phyloP scores from a whole-genome alignment of 495 filamentous ascomycete genomes.

The Arthonia radiata region DNA sequence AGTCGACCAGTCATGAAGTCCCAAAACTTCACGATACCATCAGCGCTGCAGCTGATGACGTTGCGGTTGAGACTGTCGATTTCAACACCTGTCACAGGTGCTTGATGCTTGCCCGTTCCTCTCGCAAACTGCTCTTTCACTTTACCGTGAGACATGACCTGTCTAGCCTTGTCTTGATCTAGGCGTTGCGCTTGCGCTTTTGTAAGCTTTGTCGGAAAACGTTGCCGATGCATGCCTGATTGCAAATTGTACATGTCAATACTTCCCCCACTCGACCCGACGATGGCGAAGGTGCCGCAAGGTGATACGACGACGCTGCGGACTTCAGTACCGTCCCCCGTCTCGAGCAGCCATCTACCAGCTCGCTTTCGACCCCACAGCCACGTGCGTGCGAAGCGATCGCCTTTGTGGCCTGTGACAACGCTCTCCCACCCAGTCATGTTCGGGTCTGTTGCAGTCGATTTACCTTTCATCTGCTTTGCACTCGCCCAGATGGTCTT shows the following conservation, averaged over 20 bases:
- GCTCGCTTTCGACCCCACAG: conserved; percentile 89
- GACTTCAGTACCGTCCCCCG: conserved; percentile 59
- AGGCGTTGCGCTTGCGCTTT: conserved; percentile 37
- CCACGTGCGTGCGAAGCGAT: conserved; percentile 75
- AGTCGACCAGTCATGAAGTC: conserved; percentile 61
- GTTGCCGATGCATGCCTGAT: conserved; percentile 62
- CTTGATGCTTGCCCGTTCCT: conserved; percentile 40
- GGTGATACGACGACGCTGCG: conserved; percentile 63
- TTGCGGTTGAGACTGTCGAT: conserved; percentile 65
- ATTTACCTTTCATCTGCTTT: conserved; percentile 26
- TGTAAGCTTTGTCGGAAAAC: conserved; percentile 49
- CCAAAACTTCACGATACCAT: conserved; percentile 98
- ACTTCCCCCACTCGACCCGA: conserved; percentile 59
- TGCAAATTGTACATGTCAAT: conserved; percentile 94
- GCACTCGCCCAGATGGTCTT: conserved; percentile 55
- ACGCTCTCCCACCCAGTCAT: conserved; percentile 91
- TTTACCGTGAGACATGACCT: conserved; percentile 13
- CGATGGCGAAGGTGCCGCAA: conserved; percentile 82
- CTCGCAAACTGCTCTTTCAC: conserved; percentile 16
- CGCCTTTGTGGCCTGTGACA: conserved; percentile 74
- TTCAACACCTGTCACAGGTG: conserved; percentile 60
- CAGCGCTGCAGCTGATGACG: conserved; percentile 62
- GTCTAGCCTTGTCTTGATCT: conserved; percentile 26
- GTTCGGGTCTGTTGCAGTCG: conserved; percentile 28
- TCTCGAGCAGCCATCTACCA: conserved; percentile 80